Percentiles rank a stretch among this genome's conserved stretches.
Conservation (phyloP, 345 rosid species). For the Hibiscus trionum region DNA sequence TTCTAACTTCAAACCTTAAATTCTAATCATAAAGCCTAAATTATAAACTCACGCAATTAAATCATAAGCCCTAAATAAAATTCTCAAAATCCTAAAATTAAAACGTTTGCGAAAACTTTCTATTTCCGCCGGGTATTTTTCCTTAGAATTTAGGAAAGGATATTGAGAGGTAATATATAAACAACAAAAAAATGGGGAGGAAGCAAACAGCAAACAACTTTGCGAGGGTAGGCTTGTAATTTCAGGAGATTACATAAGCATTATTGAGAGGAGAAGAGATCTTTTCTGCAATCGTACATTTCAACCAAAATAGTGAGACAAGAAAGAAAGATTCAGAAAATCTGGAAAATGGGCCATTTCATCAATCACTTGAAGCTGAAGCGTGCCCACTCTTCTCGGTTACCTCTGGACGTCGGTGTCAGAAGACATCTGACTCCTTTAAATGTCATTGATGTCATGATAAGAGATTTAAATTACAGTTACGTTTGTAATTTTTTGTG, state of each 20-base stretch:
- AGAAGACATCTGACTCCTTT: conserved; percentile 55
- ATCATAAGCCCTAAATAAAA: too few relatives aligned
- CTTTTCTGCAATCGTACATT: conserved; percentile 7
- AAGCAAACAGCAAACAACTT: background rate
- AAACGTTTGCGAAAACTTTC: too few relatives aligned
- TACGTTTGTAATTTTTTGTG: too few relatives aligned
- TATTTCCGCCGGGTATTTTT: too few relatives aligned
- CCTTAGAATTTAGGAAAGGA: too few relatives aligned
- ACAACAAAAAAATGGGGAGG: too few relatives aligned
- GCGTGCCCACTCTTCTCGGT: conserved; percentile 33
- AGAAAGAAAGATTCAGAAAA: conserved; percentile 44
- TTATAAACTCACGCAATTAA: too few relatives aligned
- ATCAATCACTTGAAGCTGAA: conserved; percentile 34
- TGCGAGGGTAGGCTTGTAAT: conserved; percentile 15
- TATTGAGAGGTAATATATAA: too few relatives aligned
- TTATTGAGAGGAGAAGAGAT: background rate
- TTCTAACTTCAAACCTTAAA: too few relatives aligned
- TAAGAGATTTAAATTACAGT: too few relatives aligned
- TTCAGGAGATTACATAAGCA: background rate
- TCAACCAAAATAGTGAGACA: conserved; percentile 48
- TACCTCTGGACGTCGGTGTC: conserved; percentile 56
- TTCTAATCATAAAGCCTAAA: too few relatives aligned
- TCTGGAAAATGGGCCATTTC: conserved; percentile 44
- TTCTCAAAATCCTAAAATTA: too few relatives aligned
- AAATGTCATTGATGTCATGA: background rate